These are phyloP conservation scores for Ruellia speciosa DNA, from an alignment of 305 asterid species.

Conservation along the genomic window DNA sequence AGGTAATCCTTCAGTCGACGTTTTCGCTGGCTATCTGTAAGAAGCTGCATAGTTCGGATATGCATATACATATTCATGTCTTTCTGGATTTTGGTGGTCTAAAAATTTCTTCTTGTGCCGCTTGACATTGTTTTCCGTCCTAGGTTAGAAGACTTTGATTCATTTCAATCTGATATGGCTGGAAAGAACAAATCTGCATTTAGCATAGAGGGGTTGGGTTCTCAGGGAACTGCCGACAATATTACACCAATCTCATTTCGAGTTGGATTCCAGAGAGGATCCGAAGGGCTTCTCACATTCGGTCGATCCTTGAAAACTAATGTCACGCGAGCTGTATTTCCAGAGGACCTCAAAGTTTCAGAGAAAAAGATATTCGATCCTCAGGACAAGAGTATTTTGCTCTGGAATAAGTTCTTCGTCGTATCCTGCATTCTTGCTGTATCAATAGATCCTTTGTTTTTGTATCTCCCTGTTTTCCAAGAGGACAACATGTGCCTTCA, in stretches of 20 bases:
- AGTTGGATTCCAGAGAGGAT: slow-evolving; percentile 58
- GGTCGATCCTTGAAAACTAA: slow-evolving; percentile 76
- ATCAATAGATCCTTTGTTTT: slow-evolving; percentile 82
- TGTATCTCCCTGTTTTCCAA: slow-evolving; percentile 78
- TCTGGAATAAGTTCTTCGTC: slow-evolving; percentile 82
- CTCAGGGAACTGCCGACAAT: slow-evolving; percentile 32
- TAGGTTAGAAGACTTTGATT: slow-evolving; percentile 62
- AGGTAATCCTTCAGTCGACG: slow-evolving; percentile 33
- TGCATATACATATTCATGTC: slow-evolving; percentile 1
- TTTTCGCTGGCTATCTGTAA: slow-evolving; percentile 7
- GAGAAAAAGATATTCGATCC: slow-evolving; percentile 73
- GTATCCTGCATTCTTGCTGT: slow-evolving; percentile 71
- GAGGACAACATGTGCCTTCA: slow-evolving; percentile 69
- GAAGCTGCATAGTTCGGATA: slow-evolving; percentile 12
- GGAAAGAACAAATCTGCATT: slow-evolving; percentile 51
- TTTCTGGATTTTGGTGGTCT: slow-evolving; percentile 14
- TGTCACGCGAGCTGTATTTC: slow-evolving; percentile 73
- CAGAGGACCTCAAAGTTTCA: slow-evolving; percentile 82
- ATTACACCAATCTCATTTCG: slow-evolving; percentile 47
- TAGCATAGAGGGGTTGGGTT: slow-evolving; percentile 48
- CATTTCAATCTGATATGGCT: slow-evolving; percentile 66
- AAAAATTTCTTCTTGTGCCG: slow-evolving; percentile 11
- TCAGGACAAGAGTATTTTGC: slow-evolving; percentile 77
- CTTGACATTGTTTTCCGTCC: slow-evolving; percentile 2
- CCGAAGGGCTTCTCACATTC: slow-evolving; percentile 71